Evolutionary conservation across 2,329 filamentous ascomycete species (phyloP).

Genomic region (Hypoxylon sp.): DNA sequence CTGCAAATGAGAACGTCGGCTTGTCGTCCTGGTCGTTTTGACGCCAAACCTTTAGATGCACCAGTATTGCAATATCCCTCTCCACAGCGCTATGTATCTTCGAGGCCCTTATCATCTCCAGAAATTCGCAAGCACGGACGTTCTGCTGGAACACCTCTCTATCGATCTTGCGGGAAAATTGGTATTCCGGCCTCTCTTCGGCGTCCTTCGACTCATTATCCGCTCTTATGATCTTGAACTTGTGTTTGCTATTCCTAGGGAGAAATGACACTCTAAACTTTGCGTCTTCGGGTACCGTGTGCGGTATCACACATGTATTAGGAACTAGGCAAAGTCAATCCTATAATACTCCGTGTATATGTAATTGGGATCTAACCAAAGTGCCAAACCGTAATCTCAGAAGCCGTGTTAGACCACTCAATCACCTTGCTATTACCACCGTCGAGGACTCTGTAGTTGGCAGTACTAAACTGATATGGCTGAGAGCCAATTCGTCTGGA

Average conservation of each 20-base stretch:
- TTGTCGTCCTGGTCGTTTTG: slow-evolving; percentile 32
- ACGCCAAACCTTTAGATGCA: slow-evolving; percentile 47
- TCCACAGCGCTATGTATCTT: slow-evolving; percentile 39
- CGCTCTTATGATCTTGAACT: slow-evolving; percentile 36
- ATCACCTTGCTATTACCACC: slow-evolving; percentile 30
- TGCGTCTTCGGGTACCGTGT: slow-evolving; percentile 44
- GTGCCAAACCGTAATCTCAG: slow-evolving; percentile 35
- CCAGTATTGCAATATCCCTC: slow-evolving; percentile 37
- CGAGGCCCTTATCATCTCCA: slow-evolving; percentile 39
- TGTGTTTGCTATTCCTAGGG: slow-evolving; percentile 37
- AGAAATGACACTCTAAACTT: slow-evolving; percentile 43
- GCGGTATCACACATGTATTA: slow-evolving; percentile 34
- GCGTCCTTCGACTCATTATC: slow-evolving; percentile 10
- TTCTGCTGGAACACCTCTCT: slow-evolving; percentile 42
- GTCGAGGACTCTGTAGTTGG: slow-evolving; percentile 32
- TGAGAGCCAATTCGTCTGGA: slow-evolving; percentile 30
- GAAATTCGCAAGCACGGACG: slow-evolving; percentile 31
- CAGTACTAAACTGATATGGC: slow-evolving; percentile 28
- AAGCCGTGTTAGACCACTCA: slow-evolving; percentile 36
- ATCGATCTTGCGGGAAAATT: slow-evolving; percentile 41
- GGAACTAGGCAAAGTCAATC: slow-evolving; percentile 34
- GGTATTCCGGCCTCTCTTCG: slow-evolving; percentile 33
- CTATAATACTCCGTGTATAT: background rate
- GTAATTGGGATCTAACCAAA: slow-evolving; percentile 28
- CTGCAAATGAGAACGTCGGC: slow-evolving; percentile 48